A percentile compares a stretch with the other conserved stretches of the same genome.
phyloP scores from a whole-genome alignment of 2,329 filamentous ascomycete genomes.

The Penicillium sp. region DNA sequence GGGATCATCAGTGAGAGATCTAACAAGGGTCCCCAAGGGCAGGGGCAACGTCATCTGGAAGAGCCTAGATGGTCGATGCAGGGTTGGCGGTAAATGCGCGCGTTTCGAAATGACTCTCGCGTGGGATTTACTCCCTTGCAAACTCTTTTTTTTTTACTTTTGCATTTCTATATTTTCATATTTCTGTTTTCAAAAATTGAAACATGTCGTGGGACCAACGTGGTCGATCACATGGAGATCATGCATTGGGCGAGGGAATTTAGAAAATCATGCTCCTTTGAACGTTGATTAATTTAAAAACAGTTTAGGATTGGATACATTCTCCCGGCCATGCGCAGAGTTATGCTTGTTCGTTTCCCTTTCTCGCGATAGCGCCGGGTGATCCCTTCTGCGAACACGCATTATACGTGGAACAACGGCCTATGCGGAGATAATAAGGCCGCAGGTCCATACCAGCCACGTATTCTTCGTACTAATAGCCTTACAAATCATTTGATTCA shows the following conservation, averaged over 20 bases:
- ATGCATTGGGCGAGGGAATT: slow-evolving; percentile 5
- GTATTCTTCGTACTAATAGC: slow-evolving; percentile 3
- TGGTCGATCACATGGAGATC: slow-evolving; percentile 26
- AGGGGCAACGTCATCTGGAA: slow-evolving; percentile 10
- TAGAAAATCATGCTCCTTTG: background rate
- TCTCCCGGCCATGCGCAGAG: slow-evolving; percentile 14
- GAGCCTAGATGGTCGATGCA: slow-evolving; percentile 12
- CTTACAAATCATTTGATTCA: slow-evolving; percentile 6
- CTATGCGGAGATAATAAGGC: background rate
- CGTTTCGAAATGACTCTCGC: slow-evolving; percentile 15
- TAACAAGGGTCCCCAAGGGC: slow-evolving; percentile 16
- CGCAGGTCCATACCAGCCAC: slow-evolving; percentile 18
- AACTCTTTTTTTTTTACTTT: background rate
- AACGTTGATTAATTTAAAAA: background rate
- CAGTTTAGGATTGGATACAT: slow-evolving; percentile 7
- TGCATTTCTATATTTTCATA: background rate
- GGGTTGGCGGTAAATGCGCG: slow-evolving; percentile 16
- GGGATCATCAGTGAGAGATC: slow-evolving; percentile 12
- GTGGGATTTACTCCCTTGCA: slow-evolving; percentile 7
- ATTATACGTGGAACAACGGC: background rate
- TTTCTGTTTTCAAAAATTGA: slow-evolving; percentile 10
- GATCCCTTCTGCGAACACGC: slow-evolving; percentile 5
- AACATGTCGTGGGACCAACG: slow-evolving; percentile 25
- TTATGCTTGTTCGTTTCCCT: slow-evolving; percentile 10
- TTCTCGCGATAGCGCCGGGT: background rate